Evolutionary conservation across 192 early-diverging fungal genomes (phyloP), one percentile per base, ranked within the genome.

Genomic region (Coemansia sp.): DNA sequence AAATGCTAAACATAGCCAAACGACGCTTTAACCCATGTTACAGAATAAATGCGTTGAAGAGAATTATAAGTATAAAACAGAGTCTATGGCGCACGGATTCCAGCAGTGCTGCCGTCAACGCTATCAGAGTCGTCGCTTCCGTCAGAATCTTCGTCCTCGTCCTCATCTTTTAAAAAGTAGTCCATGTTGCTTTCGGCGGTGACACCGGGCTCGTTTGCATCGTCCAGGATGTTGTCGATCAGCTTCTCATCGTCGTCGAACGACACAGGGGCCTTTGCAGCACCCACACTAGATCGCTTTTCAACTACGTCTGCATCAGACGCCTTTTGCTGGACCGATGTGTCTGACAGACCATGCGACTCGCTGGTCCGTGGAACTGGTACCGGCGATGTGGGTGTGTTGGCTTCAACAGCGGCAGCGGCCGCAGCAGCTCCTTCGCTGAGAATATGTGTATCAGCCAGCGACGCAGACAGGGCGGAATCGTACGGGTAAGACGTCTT

Each of bases 81-180:
- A 31, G 28, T 31, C 28, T 31, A 31, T 31, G 28, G 28, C 28
- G 6, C 42, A n/a, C 42, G 42, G 42, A 44, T 44, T 7, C 46
- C 46, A n/a, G 46, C 46, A 48, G 46, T 48, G 46, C 46, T 48
- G 46, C 46, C 40, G 40, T 15, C 40, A 11, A 42, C 15, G 40
- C 40, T 42, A 42, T 42, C 8, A 11, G 40, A 42, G 23, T 52
- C 62, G 28, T 67, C 69, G 34, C 51, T 64, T 34, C 68, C 74
- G 21, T 77, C 74, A 25, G 69, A 71, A 19, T 71, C 69, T 53
- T 77, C 74, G 19, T 60, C 59, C 42, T n/a, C n/a, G 28, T 56
- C 59, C 42, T n/a, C n/a, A 12, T 56, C 73, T 48, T 78, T 72
- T 5, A 78, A 57, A 65, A 78, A 78, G 53, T 61, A 78, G 49